A percentile compares a stretch with the other conserved stretches of the same genome.
phyloP scores from a whole-genome alignment of 192 early-diverging fungal species.

The Entomortierella chlamydospora region DNA sequence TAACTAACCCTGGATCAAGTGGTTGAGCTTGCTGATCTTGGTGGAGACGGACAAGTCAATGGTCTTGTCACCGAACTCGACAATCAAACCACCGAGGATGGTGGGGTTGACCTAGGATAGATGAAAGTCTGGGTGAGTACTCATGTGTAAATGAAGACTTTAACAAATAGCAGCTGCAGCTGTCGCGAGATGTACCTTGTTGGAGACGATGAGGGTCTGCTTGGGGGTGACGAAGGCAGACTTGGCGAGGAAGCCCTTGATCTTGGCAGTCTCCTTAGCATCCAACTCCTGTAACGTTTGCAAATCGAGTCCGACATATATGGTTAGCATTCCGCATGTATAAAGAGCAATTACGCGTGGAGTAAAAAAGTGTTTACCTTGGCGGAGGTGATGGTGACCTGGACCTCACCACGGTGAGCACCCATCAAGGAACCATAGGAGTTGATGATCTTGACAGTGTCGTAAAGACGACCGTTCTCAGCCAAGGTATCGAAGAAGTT shows the following conservation, averaged over 20 bases:
- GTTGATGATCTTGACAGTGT: slow-evolving; percentile 84
- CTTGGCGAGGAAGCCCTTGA: slow-evolving; percentile 85
- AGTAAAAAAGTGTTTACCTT: slow-evolving; percentile 62
- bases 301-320: background rate
- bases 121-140: background rate
- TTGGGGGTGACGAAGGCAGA: slow-evolving; percentile 80
- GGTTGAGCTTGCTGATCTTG: slow-evolving; percentile 96
- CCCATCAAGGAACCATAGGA: slow-evolving; percentile 87
- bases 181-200: slow-evolving; percentile 68
- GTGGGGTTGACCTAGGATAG: slow-evolving; percentile 81
- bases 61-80: slow-evolving; percentile 98
- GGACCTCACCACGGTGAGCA: slow-evolving; percentile 89
- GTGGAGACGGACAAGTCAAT: slow-evolving; percentile 97
- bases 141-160: background rate
- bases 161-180: too few species aligned
- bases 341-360: background rate
- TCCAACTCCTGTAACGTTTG: slow-evolving; percentile 73
- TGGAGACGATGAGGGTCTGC: slow-evolving; percentile 87
- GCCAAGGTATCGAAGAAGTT: slow-evolving; percentile 94
- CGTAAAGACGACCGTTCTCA: slow-evolving; percentile 94
- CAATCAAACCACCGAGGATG: slow-evolving; percentile 95
- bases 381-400: slow-evolving; percentile 90
- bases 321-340: too few species aligned
- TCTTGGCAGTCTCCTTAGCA: slow-evolving; percentile 71
- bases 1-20: slow-evolving; percentile 69